phyloP scores from a whole-genome alignment of 2,329 filamentous ascomycete genomes.

The Penicillium occitanis region DNA sequence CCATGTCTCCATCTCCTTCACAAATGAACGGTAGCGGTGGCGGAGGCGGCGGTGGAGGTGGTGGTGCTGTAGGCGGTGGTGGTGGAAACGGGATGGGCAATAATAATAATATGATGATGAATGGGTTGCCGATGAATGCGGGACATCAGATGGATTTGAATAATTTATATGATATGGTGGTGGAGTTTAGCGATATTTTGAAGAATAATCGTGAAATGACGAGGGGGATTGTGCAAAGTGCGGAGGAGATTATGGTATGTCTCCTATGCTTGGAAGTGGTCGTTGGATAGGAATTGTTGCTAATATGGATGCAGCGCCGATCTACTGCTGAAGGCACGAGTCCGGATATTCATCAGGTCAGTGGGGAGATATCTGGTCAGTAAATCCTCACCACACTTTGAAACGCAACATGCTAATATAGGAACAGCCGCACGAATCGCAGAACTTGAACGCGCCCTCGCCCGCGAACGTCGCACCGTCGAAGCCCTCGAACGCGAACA shows the following conservation, averaged over 20 bases:
- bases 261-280: not conserved
- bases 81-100: conserved; percentile 34
- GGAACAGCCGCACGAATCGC: conserved; percentile 47
- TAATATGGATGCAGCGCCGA: conserved; percentile 39
- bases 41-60: conserved; percentile 25
- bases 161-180: conserved; percentile 51
- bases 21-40: conserved; percentile 22
- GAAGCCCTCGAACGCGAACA: conserved; percentile 49
- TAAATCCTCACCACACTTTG: not conserved
- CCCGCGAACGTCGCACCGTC: conserved; percentile 45
- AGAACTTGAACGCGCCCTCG: conserved; percentile 50
- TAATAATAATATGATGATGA: conserved; percentile 31
- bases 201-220: conserved; percentile 53
- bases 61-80: conserved; percentile 20
- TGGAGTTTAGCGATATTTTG: conserved; percentile 51
- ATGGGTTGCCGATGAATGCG: conserved; percentile 46
- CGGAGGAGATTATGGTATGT: conserved; percentile 51
- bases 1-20: conserved; percentile 35
- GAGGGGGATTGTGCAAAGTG: conserved; percentile 49
- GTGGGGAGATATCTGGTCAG: conserved; percentile 45
- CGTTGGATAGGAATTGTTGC: not conserved
- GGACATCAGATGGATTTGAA: conserved; percentile 55
- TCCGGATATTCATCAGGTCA: conserved; percentile 45
- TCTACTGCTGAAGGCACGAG: conserved; percentile 42
- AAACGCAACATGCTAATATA: not conserved